Percentiles rank a stretch among this genome's conserved stretches.
Conservation (phyloP, 2,329 filamentous ascomycete species). For the Juglanconis oblonga region DNA sequence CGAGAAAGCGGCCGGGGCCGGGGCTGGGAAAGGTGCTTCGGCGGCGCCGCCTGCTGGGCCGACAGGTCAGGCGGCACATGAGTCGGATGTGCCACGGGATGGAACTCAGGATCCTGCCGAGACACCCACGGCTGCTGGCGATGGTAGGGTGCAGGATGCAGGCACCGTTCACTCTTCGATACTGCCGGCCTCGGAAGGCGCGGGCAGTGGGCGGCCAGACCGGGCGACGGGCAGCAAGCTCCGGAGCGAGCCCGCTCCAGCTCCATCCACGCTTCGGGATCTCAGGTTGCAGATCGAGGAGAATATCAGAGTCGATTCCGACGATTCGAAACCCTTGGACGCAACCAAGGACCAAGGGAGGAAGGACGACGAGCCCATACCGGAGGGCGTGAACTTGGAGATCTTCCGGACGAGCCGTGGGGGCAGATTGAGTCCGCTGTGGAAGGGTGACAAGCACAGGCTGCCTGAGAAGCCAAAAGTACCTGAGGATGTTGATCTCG, state of each 20-base stretch:
- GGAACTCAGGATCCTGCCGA: not conserved
- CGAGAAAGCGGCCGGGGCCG: not conserved
- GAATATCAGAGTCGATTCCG: not conserved
- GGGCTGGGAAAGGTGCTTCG: not conserved
- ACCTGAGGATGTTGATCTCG: constrained; percentile 4
- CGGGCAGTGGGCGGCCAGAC: not conserved
- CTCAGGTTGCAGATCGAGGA: not conserved
- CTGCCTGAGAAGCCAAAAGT: not conserved
- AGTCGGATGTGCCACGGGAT: not conserved
- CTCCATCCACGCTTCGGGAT: not conserved
- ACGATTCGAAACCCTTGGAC: not conserved
- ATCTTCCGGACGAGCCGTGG: constrained; percentile 17
- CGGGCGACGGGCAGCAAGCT: not conserved
- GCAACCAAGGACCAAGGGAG: not conserved
- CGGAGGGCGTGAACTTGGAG: constrained; percentile 10
- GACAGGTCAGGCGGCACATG: not conserved
- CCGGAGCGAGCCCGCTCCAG: not conserved
- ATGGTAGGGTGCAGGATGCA: not conserved
- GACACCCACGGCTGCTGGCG: not conserved
- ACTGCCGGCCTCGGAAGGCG: not conserved
- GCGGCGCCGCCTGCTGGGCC: not conserved
- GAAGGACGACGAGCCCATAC: not conserved
- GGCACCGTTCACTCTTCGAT: not conserved
- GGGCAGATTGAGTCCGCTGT: constrained; percentile 9
- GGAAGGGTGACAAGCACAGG: constrained; percentile 14